Evolutionary conservation across 2,329 filamentous ascomycete species (phyloP), one percentile per base, ranked within the genome.

Genomic region (Botrytis hyacinthi): DNA sequence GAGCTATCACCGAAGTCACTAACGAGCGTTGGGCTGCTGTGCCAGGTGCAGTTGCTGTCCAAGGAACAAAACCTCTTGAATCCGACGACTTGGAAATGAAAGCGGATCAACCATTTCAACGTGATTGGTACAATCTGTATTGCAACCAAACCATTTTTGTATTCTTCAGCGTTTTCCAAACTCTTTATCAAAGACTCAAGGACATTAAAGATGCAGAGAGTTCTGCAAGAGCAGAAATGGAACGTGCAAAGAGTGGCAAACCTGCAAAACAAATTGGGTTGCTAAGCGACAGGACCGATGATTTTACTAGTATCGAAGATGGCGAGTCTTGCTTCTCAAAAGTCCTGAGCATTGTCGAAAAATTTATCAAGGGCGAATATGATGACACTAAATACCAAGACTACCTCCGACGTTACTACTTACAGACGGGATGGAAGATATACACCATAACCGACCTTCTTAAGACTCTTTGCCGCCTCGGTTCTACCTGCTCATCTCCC

Each of bases 401-500:
- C 79, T 92, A 94, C 9, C 86, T 99, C 73, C 92, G 96, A 37
- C 93, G 95, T 77, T 98, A 94, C 84, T 99, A 98, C 81, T 87
- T 98, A 73, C 91, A 92, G 80, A 92, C 90, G 77, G 96, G 96
- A 10, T 99, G 95, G 92, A 94, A 94, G 79, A 84, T 98, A 57
- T 99, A 98, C 84, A 95, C 93, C 7, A 91, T 98, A 76, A 93
- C 97, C 80, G 95, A 97, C 81, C 89, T 98, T 44, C 88, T 98
- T 71, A 91, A 90, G 80, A 92, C 92, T 1, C 88, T 98, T 57
- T 92, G 92, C 74, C 92, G 94, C 73, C 91, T 95, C 74, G 94
- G 92, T 37, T 87, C 94, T 29, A 89, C 89, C n/a, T 94, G 97
- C 81, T 93, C 95, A 80, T 94, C 91, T 79, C 89, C 89, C 4